phyloP scores from a whole-genome alignment of 192 early-diverging fungal species.

The Rhizophagus clarus region DNA sequence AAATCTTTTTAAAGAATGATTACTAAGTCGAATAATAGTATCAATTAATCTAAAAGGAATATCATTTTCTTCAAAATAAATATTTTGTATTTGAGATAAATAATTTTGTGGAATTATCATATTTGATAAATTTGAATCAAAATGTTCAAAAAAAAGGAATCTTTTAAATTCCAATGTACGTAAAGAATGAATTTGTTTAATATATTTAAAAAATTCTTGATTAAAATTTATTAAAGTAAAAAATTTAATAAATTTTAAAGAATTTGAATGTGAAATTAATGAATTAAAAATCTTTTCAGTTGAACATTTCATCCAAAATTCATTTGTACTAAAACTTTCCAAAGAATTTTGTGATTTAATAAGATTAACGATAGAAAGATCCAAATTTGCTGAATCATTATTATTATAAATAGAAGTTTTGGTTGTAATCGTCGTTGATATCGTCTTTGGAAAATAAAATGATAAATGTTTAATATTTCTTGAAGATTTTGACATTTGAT shows the following conservation, averaged over 20 bases:
- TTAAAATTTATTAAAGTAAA: too few relatives aligned
- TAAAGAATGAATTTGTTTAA: neutral
- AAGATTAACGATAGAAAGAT: neutral
- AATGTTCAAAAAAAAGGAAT: neutral
- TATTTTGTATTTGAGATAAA: neutral
- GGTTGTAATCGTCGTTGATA: neutral
- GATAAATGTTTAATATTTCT: neutral
- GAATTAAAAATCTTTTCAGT: neutral
- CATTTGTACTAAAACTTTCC: neutral
- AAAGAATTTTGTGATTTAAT: neutral
- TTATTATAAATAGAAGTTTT: too few relatives aligned
- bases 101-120: neutral
- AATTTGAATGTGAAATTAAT: too few relatives aligned
- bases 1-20: neutral
- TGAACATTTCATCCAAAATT: neutral
- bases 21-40: neutral
- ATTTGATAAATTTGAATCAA: neutral
- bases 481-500: neutral
- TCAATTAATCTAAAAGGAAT: neutral
- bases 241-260: too few relatives aligned
- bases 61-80: neutral
- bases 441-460: neutral
- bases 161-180: neutral
- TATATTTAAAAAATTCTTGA: too few relatives aligned
- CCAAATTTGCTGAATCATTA: neutral